Evolutionary conservation across 129 eudicot species (phyloP), one percentile per base, ranked within the genome.

Genomic region (Scalesia atractyloides): DNA sequence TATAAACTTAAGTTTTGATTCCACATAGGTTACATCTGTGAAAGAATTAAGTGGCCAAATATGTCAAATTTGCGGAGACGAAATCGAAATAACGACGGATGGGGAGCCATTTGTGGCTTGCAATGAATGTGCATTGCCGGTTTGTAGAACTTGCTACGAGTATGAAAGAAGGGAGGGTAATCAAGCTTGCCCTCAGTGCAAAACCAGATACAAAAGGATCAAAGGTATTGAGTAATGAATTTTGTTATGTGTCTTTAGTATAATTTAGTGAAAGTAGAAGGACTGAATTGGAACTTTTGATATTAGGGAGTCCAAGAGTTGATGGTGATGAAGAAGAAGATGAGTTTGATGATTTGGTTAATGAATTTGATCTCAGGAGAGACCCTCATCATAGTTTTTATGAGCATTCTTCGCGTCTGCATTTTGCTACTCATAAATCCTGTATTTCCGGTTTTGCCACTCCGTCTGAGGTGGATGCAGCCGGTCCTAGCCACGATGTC

Each of bases 291-390:
- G 37, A 50, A 78, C 10, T 11, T 7, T 39, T 66, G 0, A 57
- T 66, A 50, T 54, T 73, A 85, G 89, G 89, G 82, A 70, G 91
- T 69, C 85, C 91, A 14, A 76, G 97, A 76, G 97, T 90, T 13
- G 81, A 85, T 11, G 97, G 97, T 12, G 97, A 90, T 66, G 95
- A 90, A 69, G 97, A 90, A 64, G 97, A 87, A 13, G 97, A 90
- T 24, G 97, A 77, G 37, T 66, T 81, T 58, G 97, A 90, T 56
- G 97, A 90, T 77, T 61, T 90, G 66, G 97, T 83, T 46, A 66
- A 90, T 49, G 97, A 90, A 62, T 90, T 79, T 49, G 77, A 69
- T 57, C 65, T 81, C 9, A 72, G 72, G 52, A 71, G 81, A 47
- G 78, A 82, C 46, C 81, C 81, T 68, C 84, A 76, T 71, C 84